Evolutionary conservation across 2,329 filamentous ascomycete species (phyloP).

Genomic region (Xylariales sp.): DNA sequence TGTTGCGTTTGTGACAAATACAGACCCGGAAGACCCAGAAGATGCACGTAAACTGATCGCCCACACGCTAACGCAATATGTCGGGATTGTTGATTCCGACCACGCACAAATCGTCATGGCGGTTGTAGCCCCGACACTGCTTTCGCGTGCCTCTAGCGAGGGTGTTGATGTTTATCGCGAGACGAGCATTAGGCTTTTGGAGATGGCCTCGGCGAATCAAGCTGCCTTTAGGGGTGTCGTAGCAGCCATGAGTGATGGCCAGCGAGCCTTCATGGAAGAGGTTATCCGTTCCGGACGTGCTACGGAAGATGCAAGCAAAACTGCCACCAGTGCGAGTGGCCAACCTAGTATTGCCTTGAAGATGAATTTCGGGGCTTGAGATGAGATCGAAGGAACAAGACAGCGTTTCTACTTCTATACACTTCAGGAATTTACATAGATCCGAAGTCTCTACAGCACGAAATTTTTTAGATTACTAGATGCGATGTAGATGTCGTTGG

Average conservation of each 20-base stretch:
- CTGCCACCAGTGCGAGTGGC: constrained; percentile 37
- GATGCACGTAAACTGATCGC: constrained; percentile 66
- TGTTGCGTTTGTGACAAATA: constrained; percentile 68
- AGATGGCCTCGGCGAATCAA: constrained; percentile 75
- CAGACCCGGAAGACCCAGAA: constrained; percentile 73
- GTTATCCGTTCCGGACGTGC: constrained; percentile 66
- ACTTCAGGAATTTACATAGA: too few species aligned
- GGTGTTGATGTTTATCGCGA: constrained; percentile 60
- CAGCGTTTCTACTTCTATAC: too few species aligned
- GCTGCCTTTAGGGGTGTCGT: constrained; percentile 71
- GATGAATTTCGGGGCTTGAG: constrained; percentile 71
- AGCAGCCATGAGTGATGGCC: constrained; percentile 61
- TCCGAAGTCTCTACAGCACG: too few species aligned
- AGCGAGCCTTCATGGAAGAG: constrained; percentile 75
- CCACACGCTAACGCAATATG: constrained; percentile 72
- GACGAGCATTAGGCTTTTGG: constrained; percentile 71
- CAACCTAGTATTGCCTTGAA: constrained; percentile 87
- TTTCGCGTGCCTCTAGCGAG: constrained; percentile 66
- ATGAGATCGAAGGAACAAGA: background rate
- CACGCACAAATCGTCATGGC: constrained; percentile 61
- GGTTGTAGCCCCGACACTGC: constrained; percentile 71
- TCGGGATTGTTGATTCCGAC: constrained; percentile 41
- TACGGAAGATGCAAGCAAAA: constrained; percentile 34
- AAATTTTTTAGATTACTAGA: too few species aligned
- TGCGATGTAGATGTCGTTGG: too few species aligned